Base-by-base conservation (phyloP, 202 grass and related monocot species). In the Zoysia matrella region DNA sequence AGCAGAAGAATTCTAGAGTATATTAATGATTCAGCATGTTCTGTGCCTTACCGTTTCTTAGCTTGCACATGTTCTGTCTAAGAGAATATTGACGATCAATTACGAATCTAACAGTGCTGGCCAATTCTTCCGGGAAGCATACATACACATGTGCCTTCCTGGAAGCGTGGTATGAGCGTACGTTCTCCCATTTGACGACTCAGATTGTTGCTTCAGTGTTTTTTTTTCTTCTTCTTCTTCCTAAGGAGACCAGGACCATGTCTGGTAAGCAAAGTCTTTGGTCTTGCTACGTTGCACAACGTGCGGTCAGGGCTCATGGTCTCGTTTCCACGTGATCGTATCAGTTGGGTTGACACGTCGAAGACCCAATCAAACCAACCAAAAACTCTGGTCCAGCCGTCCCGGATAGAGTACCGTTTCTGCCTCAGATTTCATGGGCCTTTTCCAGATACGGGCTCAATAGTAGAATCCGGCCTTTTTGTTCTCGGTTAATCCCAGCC, bases 21-120 rank as follows among this genome's bases (percentile, higher is more conserved):
- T 40, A 3, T 3, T 36, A 11, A 63, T 63, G 2, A 63, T 40
- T 63, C 60, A 40, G 7, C 60, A 40, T 63, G 60, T 40, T 63
- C 9, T 40, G 30, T 11, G 56, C 56, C 7, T 18, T 18, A 7
- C 56, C 7, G 15, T 58, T 58, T 58, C 6, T 58, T 7, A 30
- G 3, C 30, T n/a, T 60, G n/a, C 5, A 7, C 57, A 49, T 62
- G 16, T 47, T 61, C 6, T 52, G 13, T 53, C 11, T 53, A 7
- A 12, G n/a, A 46, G 64, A 55, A 57, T 69, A 39, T 80, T 47
- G 64, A 57, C 77, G 50, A 46, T 65, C 30, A 36, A 36, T 36
- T 57, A 48, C 22, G 45, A 75, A 67, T 81, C 12, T 54, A 63
- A 8, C 6, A 4, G 6, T 55, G 13, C 44, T 2, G 40, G 8